Percentiles rank a stretch among this genome's conserved stretches.
Conservation (phyloP, 2,329 filamentous ascomycete species). For the Ceratocystis albifundus region DNA sequence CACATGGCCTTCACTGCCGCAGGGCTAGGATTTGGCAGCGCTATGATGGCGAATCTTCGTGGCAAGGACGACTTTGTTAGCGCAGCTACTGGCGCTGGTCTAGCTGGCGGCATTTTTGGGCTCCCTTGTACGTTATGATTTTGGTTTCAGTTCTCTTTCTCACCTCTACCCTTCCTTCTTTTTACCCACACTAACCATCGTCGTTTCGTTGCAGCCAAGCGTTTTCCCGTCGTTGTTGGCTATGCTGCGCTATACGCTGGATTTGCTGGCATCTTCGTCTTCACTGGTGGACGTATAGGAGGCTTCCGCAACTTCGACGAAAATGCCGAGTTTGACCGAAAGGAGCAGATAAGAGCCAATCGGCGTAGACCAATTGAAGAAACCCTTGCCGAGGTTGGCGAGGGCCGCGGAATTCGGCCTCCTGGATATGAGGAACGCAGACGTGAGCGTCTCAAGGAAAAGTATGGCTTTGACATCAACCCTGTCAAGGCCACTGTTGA, state of each 20-base stretch:
- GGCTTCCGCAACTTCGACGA: conserved; percentile 34
- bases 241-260: conserved; percentile 48
- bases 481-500: conserved; percentile 46
- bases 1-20: conserved; percentile 40
- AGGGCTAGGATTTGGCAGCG: conserved; percentile 65
- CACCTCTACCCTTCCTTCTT: background rate
- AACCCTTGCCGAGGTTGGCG: conserved; percentile 69
- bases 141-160: too few species aligned
- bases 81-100: conserved; percentile 62
- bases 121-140: conserved; percentile 49
- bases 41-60: conserved; percentile 71
- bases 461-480: conserved; percentile 76
- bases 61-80: conserved; percentile 73
- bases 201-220: conserved; percentile 31
- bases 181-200: conserved; percentile 10
- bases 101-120: conserved; percentile 61
- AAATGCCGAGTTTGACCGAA: conserved; percentile 61
- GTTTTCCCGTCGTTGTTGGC: conserved; percentile 59
- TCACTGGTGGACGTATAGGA: conserved; percentile 46
- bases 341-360: conserved; percentile 61
- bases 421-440: conserved; percentile 78
- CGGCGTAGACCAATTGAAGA: conserved; percentile 65
- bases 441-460: conserved; percentile 68
- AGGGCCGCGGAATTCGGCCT: conserved; percentile 73
- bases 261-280: conserved; percentile 53